phyloP scores from a whole-genome alignment of 2,329 filamentous ascomycete genomes.

The Fusarium miscanthi region DNA sequence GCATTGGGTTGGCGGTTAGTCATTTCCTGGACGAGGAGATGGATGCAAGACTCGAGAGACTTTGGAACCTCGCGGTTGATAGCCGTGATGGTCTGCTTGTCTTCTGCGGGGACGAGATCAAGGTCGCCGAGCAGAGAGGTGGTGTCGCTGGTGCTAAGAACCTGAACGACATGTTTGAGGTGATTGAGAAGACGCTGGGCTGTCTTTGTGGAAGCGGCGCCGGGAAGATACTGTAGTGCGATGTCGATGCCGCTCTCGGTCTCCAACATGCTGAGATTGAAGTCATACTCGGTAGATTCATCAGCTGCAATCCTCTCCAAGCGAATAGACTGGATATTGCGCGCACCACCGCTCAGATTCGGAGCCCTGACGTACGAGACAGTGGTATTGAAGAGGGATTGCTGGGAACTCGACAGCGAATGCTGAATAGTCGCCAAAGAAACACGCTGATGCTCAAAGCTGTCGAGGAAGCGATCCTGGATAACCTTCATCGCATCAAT shows the following conservation, averaged over 20 bases:
- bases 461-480: not conserved
- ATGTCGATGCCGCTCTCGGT: not conserved
- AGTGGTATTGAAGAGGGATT: not conserved
- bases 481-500: not conserved
- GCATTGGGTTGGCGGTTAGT: not conserved
- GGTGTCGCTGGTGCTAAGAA: not conserved
- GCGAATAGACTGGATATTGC: not conserved
- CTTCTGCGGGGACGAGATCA: not conserved
- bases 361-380: not conserved
- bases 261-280: not conserved
- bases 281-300: slow-evolving; percentile 1
- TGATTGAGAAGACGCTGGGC: not conserved
- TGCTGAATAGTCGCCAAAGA: not conserved
- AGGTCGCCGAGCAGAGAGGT: not conserved
- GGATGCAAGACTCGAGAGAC: not conserved
- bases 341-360: not conserved
- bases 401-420: not conserved
- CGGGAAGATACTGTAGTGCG: not conserved
- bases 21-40: not conserved
- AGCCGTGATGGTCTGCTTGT: not conserved
- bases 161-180: not conserved
- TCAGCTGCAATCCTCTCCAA: not conserved
- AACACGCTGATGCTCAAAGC: not conserved
- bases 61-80: not conserved
- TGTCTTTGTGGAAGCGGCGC: not conserved